Evolutionary conservation across 2,329 filamentous ascomycete species (phyloP).

Genomic region (Juglanconis sp.): DNA sequence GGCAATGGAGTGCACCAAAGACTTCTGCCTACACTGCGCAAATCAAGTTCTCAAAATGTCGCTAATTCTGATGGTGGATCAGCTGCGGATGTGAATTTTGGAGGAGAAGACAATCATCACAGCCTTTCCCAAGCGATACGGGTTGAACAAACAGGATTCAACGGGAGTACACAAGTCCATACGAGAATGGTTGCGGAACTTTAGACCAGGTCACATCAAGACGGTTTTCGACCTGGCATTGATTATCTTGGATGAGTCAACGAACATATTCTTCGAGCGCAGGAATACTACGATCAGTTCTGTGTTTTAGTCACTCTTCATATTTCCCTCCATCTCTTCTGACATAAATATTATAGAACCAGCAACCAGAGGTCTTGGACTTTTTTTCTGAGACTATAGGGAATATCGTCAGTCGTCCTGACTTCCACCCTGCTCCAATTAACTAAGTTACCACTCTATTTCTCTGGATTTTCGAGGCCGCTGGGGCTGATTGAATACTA

Average conservation of each 20-base stretch:
- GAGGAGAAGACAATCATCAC: conserved; percentile 18
- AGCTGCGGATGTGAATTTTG: conserved; percentile 19
- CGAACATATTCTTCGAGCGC: conserved; percentile 21
- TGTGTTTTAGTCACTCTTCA: too few relatives aligned
- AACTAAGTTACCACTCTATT: too few relatives aligned
- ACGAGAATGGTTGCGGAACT: background rate
- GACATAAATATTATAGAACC: background rate
- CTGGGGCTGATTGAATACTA: too few relatives aligned
- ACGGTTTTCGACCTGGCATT: conserved; percentile 21
- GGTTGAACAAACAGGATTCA: conserved; percentile 11
- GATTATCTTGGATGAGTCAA: conserved; percentile 21
- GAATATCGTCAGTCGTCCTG: background rate
- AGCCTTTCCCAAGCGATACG: conserved; percentile 7
- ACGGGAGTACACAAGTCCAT: conserved; percentile 22
- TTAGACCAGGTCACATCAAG: too few relatives aligned
- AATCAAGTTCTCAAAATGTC: conserved; percentile 4
- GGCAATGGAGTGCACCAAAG: too few relatives aligned
- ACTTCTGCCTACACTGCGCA: conserved; percentile 4
- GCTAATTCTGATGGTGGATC: conserved; percentile 14
- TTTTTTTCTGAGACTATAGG: conserved; percentile 37
- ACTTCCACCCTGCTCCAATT: background rate
- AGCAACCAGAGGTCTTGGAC: background rate
- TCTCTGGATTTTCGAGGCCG: too few relatives aligned
- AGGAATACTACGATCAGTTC: background rate
- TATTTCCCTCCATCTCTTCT: too few relatives aligned